Evolutionary conservation across 495 filamentous ascomycete genomes (phyloP), one percentile per base, ranked within the genome.

Genomic region (Rhizodiscina lignyota): DNA sequence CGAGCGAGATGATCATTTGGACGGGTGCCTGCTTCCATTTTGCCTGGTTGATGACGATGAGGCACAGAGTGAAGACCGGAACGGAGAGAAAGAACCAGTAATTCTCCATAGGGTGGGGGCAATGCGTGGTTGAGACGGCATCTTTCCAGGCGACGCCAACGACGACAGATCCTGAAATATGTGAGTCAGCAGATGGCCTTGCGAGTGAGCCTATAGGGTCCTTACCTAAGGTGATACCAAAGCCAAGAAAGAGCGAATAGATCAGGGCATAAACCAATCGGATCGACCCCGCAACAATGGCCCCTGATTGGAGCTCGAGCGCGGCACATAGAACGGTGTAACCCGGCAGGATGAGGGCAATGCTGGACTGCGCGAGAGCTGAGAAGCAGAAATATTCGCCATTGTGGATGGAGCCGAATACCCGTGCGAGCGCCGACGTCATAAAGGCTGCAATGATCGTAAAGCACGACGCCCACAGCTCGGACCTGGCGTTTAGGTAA

Each of bases 231-330:
- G 89, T 94, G 45, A 96, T 93, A 4, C 87, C 89, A 47, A 87
- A 94, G n/a, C 87, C 87, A 5, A 96, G 75, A 55, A 94, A 92
- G 1, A 94, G 64, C 0, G 86, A 87, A 55, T 94, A 94, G 21
- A 94, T 87, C 36, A 94, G 79, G 5, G 87, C 83, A 43, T 94
- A 94, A 4, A 96, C 83, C 78, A 94, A 86, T 31, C 87, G 81
- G 8, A 94, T 81, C 4, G 82, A 86, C 1, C 87, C 87, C 13
- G 87, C 83, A 4, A 94, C 77, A 32, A 96, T 76, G 39, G 75
- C 77, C 35, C 71, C 68, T 5, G 79, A 87, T 52, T 94, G 87
- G 0, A 96, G 70, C 53, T 96, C 87, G 20, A 96, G 66, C 31
- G 73, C 77, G 5, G 77, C 80, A 52, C 79, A 85, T 32, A 92